Percentiles rank a stretch among this genome's conserved stretches.
Evolutionary conservation across 108 stramenopile species (phyloP).

Genomic region (Cafeteria roenbergensis): DNA sequence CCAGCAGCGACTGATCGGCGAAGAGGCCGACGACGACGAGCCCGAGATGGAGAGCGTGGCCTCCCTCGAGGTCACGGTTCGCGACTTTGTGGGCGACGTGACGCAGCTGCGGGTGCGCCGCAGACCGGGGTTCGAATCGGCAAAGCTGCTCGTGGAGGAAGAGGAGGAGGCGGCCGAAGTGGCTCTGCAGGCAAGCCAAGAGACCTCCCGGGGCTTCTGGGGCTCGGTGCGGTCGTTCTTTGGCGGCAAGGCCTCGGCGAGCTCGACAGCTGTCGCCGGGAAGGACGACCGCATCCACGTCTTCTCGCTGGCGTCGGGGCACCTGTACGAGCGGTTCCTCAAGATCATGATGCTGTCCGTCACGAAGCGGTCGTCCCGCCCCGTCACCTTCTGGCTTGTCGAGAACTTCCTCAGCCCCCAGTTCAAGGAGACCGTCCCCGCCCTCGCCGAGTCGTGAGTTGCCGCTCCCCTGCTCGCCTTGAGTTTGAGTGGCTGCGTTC

Average conservation of each 20-base stretch:
- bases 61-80: constrained; percentile 3
- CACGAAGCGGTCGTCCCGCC: constrained; percentile 69
- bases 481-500: no score
- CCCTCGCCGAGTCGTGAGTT: constrained; percentile 61
- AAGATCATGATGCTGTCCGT: constrained; percentile 99
- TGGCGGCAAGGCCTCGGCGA: not conserved
- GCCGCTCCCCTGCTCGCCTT: no score
- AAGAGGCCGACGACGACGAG: no score
- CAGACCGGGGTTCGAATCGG: constrained; percentile 27
- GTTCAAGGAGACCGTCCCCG: constrained; percentile 68
- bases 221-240: not conserved
- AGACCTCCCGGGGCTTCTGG: not conserved
- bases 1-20: constrained; percentile 27
- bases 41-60: no score
- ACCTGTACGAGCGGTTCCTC: constrained; percentile 84
- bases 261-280: constrained; percentile 21
- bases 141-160: constrained; percentile 20
- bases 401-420: constrained; percentile 78
- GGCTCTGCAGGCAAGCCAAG: not conserved
- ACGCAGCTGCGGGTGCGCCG: constrained; percentile 28
- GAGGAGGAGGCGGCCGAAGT: not conserved
- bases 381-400: constrained; percentile 96
- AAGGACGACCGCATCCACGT: constrained; percentile 72
- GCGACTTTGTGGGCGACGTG: constrained; percentile 17
- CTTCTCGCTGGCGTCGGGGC: constrained; percentile 89